phyloP scores from a whole-genome alignment of 2,329 filamentous ascomycete species.

The Lachnellula willkommii region DNA sequence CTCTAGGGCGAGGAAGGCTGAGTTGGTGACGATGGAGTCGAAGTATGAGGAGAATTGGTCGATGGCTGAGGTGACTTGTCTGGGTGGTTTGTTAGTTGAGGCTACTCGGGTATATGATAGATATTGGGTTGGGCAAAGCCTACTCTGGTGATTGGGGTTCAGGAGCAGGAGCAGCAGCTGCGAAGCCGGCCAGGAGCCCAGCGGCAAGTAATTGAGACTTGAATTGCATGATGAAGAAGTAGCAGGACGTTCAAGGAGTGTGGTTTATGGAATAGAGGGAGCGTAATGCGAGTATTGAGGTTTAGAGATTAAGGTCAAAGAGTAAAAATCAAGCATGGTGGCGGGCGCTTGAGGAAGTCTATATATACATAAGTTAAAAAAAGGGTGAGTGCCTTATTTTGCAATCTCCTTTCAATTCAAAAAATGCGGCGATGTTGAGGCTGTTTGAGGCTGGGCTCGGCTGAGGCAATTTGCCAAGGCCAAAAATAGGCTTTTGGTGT shows the following conservation, averaged over 20 bases:
- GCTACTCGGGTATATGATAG: background rate
- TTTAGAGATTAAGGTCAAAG: too few species aligned
- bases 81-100: background rate
- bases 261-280: too few species aligned
- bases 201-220: background rate
- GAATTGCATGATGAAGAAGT: background rate
- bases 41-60: conserved; percentile 4
- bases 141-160: background rate
- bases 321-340: too few species aligned
- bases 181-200: background rate
- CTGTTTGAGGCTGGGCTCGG: too few species aligned
- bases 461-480: too few species aligned
- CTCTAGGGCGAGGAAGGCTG: conserved; percentile 5
- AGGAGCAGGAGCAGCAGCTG: background rate
- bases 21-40: conserved; percentile 3
- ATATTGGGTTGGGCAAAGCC: background rate
- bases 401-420: too few species aligned
- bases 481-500: too few species aligned
- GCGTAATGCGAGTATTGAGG: too few species aligned
- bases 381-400: too few species aligned
- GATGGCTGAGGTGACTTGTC: conserved; percentile 4
- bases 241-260: background rate
- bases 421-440: too few species aligned
- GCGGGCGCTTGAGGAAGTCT: too few species aligned
- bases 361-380: too few species aligned